A percentile compares a stretch with the other conserved stretches of the same genome.
These are phyloP conservation scores for Zasmidium angulare DNA, from an alignment of 2,329 filamentous ascomycete genomes.

Conservation along the genomic window DNA sequence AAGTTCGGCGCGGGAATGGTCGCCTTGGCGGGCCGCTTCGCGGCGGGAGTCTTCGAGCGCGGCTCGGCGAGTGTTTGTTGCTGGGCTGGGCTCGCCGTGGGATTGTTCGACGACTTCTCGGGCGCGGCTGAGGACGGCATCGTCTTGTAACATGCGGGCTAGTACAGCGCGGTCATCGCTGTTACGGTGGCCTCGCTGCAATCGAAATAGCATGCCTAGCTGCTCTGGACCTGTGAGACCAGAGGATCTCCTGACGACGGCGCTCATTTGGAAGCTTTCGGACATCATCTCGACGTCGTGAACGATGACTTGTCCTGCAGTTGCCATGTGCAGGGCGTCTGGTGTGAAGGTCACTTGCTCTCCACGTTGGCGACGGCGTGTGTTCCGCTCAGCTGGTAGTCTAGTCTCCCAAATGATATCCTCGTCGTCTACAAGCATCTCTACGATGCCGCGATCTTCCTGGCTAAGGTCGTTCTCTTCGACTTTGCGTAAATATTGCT, in stretches of 20 bases:
- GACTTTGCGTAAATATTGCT: constrained; percentile 4
- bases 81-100: not conserved
- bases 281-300: constrained; percentile 33
- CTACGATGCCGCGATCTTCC: constrained; percentile 12
- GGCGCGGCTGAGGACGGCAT: constrained; percentile 19
- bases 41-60: not conserved
- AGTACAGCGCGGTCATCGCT: constrained; percentile 24
- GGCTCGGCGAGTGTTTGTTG: not conserved
- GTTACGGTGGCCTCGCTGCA: constrained; percentile 28
- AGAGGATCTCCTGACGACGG: constrained; percentile 23
- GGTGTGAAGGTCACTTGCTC: constrained; percentile 18
- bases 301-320: constrained; percentile 10
- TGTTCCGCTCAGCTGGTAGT: constrained; percentile 22
- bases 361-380: constrained; percentile 15
- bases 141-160: constrained; percentile 24
- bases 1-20: constrained; percentile 30
- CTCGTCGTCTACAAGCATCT: constrained; percentile 7
- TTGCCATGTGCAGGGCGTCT: constrained; percentile 14
- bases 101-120: constrained; percentile 19
- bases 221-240: constrained; percentile 24
- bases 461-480: constrained; percentile 9
- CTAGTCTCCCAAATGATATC: constrained; percentile 16
- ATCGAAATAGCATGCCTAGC: constrained; percentile 28
- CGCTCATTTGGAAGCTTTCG: constrained; percentile 31
- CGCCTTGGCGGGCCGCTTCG: constrained; percentile 26